Base-by-base conservation (phyloP, 106 monocot genomes). In the Iris macrosiphon region DNA sequence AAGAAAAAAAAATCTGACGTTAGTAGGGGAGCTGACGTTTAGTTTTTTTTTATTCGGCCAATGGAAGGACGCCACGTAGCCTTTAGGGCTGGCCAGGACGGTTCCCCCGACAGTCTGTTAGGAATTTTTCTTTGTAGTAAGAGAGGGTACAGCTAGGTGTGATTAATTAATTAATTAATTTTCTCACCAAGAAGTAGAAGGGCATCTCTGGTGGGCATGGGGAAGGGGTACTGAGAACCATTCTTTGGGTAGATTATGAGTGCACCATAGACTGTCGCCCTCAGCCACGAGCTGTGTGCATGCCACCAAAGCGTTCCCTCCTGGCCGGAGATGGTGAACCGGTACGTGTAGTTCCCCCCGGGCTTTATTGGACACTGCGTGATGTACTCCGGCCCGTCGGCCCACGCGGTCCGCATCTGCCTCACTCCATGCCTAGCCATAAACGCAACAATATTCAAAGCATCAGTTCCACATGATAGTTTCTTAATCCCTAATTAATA, bases 241-340 rank as follows among this genome's bases (percentile, higher is more conserved):
- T 68, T 27, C 38, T 48, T 12, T 0, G 83, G 83, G 32, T 62
- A 33, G 37, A 82, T 77, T 47, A 82, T 58, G 41, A 82, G 48
- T n/a, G 82, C 77, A 17, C 82, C 82, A 55, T 82, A 68, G 9
- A 76, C 76, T 4, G 81, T 82, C 10, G 76, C 81, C 25, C 81
- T 66, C 13, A 82, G 72, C 81, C 81, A 82, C 10, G 72, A 68
- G 46, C 40, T 64, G 53, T 81, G 81, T 7, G 81, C 81, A 49
- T 81, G 81, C 81, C 81, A 81, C 81, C 81, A 81, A 8, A 82
- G 50, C 2, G 81, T 76, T 5, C 83, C 83, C 54, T 78, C 78
- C 48, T 83, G 83, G 21, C 49, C 57, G 51, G 35, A 14, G 23
- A 78, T 71, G 0, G 62, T 78, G 73, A 74, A 83, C 22, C 66